phyloP scores from a whole-genome alignment of 73 alveolate species.

The Blepharisma japonicum region DNA sequence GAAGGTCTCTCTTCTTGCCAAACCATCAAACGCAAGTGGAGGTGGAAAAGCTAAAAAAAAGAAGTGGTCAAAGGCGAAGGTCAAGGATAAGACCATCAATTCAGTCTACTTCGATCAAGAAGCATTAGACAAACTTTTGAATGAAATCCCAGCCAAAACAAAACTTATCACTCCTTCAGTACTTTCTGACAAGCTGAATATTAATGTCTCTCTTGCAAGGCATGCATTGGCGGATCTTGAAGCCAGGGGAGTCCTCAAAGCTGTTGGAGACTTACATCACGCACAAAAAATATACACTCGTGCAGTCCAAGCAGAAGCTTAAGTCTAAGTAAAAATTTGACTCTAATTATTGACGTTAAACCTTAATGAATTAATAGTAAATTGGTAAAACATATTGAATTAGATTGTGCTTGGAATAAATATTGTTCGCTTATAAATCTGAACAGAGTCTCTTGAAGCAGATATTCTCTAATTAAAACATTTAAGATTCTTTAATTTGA shows the following conservation, averaged over 20 bases:
- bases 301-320: not conserved
- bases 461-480: no score
- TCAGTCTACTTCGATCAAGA: conserved; percentile 14
- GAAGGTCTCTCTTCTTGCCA: not conserved
- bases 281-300: conserved; percentile 1
- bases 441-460: no score
- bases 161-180: conserved; percentile 21
- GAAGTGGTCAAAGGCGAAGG: conserved; percentile 28
- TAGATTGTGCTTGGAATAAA: no score
- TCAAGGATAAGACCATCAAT: not conserved
- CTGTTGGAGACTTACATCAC: conserved; percentile 7
- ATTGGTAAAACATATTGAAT: no score
- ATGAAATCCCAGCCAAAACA: conserved; percentile 6
- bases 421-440: no score
- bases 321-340: no score
- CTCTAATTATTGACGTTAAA: no score
- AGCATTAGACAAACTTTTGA: not conserved
- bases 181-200: conserved; percentile 15
- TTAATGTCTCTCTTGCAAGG: conserved; percentile 11
- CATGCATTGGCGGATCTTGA: not conserved
- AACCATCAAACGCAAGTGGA: not conserved
- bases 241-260: not conserved
- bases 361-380: no score
- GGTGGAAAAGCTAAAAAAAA: conserved; percentile 15
- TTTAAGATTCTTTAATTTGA: no score